Evolutionary conservation across 1,284 basidiomycete genomes (phyloP).

Genomic region (Leccinum cinnamomeum): DNA sequence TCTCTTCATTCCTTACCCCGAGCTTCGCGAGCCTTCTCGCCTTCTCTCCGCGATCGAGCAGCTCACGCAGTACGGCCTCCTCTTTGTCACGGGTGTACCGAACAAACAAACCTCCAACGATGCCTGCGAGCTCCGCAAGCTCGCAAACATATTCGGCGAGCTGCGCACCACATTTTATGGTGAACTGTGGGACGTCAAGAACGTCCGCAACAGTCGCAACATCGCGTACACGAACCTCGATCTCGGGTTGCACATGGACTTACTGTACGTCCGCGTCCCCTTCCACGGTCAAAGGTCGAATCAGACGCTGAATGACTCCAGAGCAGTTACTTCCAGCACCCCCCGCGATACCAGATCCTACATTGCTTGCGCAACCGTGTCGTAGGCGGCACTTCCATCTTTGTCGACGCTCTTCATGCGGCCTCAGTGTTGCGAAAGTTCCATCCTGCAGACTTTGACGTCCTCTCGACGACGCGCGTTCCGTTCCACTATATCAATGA

Average conservation of each 20-base stretch:
- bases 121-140: slow-evolving; percentile 62
- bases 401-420: slow-evolving; percentile 81
- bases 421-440: slow-evolving; percentile 57
- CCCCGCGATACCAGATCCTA: slow-evolving; percentile 89
- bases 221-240: slow-evolving; percentile 95
- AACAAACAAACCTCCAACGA: slow-evolving; percentile 52
- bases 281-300: not conserved
- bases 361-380: slow-evolving; percentile 87
- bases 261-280: slow-evolving; percentile 58
- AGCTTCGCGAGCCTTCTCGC: slow-evolving; percentile 41
- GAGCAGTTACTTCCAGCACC: slow-evolving; percentile 81
- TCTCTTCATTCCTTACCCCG: slow-evolving; percentile 54
- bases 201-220: slow-evolving; percentile 75
- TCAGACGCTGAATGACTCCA: slow-evolving; percentile 2
- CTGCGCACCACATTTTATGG: slow-evolving; percentile 93
- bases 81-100: slow-evolving; percentile 62
- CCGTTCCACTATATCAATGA: slow-evolving; percentile 93
- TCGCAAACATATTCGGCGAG: slow-evolving; percentile 71
- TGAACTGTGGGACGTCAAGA: slow-evolving; percentile 86
- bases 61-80: slow-evolving; percentile 52
- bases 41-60: slow-evolving; percentile 56
- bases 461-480: slow-evolving; percentile 65
- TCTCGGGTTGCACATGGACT: slow-evolving; percentile 91
- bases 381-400: slow-evolving; percentile 84
- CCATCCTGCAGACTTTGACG: slow-evolving; percentile 56